phyloP scores from a whole-genome alignment of 345 rosid species.

The Gossypium thurberi region DNA sequence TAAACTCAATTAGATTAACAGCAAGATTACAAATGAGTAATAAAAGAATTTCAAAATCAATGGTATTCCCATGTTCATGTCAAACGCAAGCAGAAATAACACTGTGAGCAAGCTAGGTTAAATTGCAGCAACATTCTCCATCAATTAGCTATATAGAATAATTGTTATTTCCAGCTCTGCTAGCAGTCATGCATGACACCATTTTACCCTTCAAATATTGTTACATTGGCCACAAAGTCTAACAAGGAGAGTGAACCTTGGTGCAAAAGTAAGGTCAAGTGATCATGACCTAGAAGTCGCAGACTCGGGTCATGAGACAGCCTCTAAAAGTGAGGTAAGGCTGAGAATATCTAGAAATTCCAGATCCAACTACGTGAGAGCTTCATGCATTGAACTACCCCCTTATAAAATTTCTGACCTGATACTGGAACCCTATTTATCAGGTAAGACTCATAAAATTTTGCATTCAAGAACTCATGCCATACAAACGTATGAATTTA shows the following conservation, averaged over 20 bases:
- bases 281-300: not conserved
- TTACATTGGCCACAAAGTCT: not conserved
- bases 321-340: not conserved
- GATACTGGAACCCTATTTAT: not conserved
- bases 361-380: not conserved
- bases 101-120: not conserved
- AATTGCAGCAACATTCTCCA: not conserved
- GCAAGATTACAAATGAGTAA: conserved; percentile 2
- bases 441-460: not conserved
- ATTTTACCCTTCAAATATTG: not conserved
- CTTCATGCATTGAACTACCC: not conserved
- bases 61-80: not conserved
- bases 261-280: not conserved
- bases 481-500: not conserved
- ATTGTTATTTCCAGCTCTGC: not conserved
- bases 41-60: not conserved
- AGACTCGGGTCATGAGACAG: not conserved
- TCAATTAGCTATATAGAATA: not conserved
- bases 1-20: conserved; percentile 22
- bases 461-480: not conserved
- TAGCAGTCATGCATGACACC: not conserved
- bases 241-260: not conserved
- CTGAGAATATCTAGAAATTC: not conserved
- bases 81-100: not conserved
- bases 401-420: not conserved